Evolutionary conservation across 768 basidiomycete genomes (phyloP).

Genomic region (Lactarius hatsudake): DNA sequence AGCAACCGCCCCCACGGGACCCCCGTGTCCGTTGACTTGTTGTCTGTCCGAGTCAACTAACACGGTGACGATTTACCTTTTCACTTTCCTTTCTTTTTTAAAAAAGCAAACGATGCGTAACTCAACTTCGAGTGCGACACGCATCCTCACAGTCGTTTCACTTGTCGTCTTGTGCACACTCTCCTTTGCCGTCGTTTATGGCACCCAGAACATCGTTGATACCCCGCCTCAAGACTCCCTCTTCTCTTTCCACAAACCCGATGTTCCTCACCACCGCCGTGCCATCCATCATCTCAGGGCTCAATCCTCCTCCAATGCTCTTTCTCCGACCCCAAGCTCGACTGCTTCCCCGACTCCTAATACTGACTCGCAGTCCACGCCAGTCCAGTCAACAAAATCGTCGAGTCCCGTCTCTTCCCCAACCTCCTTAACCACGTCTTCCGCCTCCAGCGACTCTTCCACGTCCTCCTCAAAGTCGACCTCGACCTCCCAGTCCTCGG

Average conservation of each 20-base stretch:
- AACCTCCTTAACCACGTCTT: not conserved
- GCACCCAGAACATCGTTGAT: slow-evolving; percentile 7
- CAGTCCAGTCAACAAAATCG: not conserved
- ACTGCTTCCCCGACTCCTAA: not conserved
- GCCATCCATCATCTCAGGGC: slow-evolving; percentile 10
- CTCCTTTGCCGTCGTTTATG: slow-evolving; percentile 9
- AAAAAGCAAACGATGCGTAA: slow-evolving; percentile 16
- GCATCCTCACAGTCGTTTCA: slow-evolving; percentile 26
- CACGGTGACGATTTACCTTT: not conserved
- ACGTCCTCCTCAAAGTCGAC: not conserved
- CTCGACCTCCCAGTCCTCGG: not conserved
- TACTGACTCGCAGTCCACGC: not conserved
- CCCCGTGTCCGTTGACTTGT: not conserved
- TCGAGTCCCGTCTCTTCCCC: not conserved
- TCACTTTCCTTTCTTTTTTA: too few relatives aligned
- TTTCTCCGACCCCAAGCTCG: not conserved
- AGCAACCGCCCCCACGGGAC: too few relatives aligned
- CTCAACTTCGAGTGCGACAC: not conserved
- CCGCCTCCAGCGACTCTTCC: not conserved
- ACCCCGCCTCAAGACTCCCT: slow-evolving; percentile 4
- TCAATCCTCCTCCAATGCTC: too few relatives aligned
- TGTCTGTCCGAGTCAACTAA: not conserved
- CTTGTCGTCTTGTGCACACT: slow-evolving; percentile 14
- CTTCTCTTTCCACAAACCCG: slow-evolving; percentile 2
- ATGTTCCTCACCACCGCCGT: slow-evolving; percentile 2